A percentile compares a stretch with the other conserved stretches of the same genome.
These are phyloP conservation scores for Nicotiana tomentosiformis DNA, from an alignment of 257 asterid genomes.

Conservation along the genomic window DNA sequence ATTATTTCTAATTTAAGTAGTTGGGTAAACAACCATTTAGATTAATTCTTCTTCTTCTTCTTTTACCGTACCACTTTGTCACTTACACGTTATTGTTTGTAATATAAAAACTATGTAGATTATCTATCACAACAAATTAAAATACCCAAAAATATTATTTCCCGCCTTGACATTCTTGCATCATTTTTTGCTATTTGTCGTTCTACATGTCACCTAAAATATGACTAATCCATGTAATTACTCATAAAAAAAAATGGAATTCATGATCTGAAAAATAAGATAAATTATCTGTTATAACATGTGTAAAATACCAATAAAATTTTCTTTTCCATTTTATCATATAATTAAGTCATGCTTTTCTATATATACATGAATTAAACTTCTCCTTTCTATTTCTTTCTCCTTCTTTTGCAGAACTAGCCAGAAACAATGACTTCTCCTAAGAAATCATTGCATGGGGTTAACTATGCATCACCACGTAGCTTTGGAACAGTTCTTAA, in stretches of 20 bases:
- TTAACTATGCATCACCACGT: constrained; percentile 48
- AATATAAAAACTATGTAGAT: too few species aligned
- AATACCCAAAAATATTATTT: too few species aligned
- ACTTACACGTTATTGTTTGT: too few species aligned
- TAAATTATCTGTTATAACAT: too few species aligned
- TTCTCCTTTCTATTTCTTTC: background rate
- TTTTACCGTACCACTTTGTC: too few species aligned
- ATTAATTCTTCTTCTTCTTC: too few species aligned
- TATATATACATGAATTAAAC: constrained; percentile 12
- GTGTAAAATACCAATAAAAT: too few species aligned
- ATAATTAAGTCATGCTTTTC: background rate
- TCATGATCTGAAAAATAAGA: too few species aligned
- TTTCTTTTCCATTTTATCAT: too few species aligned
- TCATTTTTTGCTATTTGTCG: background rate
- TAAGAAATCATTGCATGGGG: constrained; percentile 12
- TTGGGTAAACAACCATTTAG: too few species aligned
- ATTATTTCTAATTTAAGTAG: too few species aligned
- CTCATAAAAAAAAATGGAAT: background rate
- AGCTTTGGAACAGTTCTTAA: constrained; percentile 30
- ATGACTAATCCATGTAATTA: background rate
- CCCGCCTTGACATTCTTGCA: background rate
- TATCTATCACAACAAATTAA: too few species aligned
- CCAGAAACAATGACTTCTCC: constrained; percentile 3
- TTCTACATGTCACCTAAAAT: background rate
- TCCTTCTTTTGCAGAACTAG: background rate